These are phyloP conservation scores for Trichomonas gallinae DNA, from an alignment of 208 protist species.

Conservation along the genomic window DNA sequence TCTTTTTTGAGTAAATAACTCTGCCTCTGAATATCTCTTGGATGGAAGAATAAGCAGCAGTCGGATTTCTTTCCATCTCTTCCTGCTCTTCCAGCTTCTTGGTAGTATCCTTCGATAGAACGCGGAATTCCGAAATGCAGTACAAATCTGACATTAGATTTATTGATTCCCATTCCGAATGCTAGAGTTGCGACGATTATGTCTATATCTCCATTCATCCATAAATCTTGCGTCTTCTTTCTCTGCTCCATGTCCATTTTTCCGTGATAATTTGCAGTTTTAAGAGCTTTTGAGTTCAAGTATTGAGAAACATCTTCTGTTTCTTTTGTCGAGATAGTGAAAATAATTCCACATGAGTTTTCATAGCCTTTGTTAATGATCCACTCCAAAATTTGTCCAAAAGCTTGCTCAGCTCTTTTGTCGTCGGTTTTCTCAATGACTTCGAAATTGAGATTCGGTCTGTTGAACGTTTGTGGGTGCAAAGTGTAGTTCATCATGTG, in stretches of 20 bases:
- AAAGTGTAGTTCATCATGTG: neutral
- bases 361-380: neutral
- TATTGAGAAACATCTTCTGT: neutral
- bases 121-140: slow-evolving; percentile 77
- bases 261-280: slow-evolving; percentile 5
- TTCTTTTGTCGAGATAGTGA: neutral
- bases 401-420: neutral
- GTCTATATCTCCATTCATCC: slow-evolving; percentile 17
- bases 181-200: slow-evolving; percentile 44
- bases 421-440: neutral
- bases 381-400: neutral
- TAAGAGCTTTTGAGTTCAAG: neutral
- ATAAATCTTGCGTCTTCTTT: neutral
- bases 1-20: neutral
- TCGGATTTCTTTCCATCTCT: slow-evolving; percentile 60
- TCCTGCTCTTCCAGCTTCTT: slow-evolving; percentile 82
- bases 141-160: slow-evolving; percentile 44
- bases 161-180: slow-evolving; percentile 54
- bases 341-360: neutral
- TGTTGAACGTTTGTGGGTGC: neutral
- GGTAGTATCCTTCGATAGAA: slow-evolving; percentile 83
- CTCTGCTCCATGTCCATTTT: neutral
- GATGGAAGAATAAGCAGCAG: slow-evolving; percentile 42
- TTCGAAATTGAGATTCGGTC: neutral
- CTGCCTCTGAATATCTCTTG: neutral